Evolutionary conservation across 441 rosid genomes (phyloP).

Genomic region (Arabidopsis hybrid): DNA sequence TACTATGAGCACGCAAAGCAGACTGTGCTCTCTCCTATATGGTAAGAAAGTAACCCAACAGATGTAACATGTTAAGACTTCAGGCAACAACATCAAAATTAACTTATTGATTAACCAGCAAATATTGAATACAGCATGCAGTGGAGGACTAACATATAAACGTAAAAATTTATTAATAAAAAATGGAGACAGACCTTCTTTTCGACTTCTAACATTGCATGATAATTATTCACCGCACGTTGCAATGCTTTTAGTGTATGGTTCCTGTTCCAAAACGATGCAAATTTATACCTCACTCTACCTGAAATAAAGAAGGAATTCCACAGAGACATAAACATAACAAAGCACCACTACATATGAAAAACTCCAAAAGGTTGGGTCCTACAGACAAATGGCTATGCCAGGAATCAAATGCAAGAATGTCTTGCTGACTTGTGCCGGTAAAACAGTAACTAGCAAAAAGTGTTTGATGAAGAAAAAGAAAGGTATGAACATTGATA

Average conservation of each 20-base stretch:
- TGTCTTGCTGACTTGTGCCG: conserved; percentile 7
- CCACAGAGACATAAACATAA: conserved; percentile 43
- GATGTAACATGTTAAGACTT: conserved; percentile 13
- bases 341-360: conserved; percentile 33
- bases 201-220: conserved; percentile 80
- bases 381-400: conserved; percentile 25
- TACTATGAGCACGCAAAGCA: conserved; percentile 93
- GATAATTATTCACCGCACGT: conserved; percentile 76
- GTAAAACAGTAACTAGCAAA: conserved; percentile 21
- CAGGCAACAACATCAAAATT: conserved; percentile 25
- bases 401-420: conserved; percentile 17
- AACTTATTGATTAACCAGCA: background rate
- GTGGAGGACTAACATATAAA: background rate
- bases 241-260: conserved; percentile 86
- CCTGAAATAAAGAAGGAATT: conserved; percentile 66
- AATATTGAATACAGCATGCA: background rate
- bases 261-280: conserved; percentile 99
- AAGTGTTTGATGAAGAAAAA: conserved; percentile 6
- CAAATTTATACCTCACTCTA: conserved; percentile 99
- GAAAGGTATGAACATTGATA: conserved; percentile 5
- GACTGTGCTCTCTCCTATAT: conserved; percentile 87
- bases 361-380: conserved; percentile 15
- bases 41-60: conserved; percentile 31
- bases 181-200: conserved; percentile 69
- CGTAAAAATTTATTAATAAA: background rate